phyloP scores from a whole-genome alignment of 306 rosid species.

The Rubus idaeus region DNA sequence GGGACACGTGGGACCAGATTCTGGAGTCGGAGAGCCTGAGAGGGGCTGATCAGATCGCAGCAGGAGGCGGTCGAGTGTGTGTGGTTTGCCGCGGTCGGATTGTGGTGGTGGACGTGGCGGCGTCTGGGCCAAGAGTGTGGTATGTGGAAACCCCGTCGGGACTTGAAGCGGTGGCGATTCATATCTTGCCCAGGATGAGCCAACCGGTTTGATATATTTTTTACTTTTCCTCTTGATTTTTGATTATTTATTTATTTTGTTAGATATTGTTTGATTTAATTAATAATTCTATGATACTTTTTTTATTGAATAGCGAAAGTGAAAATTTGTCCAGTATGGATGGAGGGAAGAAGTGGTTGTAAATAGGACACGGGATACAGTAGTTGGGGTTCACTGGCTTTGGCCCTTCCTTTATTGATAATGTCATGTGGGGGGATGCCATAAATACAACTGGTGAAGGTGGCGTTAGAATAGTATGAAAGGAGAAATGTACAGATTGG shows the following conservation, averaged over 20 bases:
- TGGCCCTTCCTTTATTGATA: not conserved
- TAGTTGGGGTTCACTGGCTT: not conserved
- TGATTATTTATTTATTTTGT: too few species aligned
- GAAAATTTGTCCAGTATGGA: conserved; percentile 8
- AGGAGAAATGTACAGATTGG: not conserved
- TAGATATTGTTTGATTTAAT: not conserved
- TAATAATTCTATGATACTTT: not conserved
- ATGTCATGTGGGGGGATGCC: not conserved
- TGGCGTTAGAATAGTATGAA: not conserved
- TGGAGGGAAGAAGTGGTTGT: not conserved
- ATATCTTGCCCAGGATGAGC: conserved; percentile 62
- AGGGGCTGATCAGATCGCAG: conserved; percentile 71
- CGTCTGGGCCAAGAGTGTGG: conserved; percentile 34
- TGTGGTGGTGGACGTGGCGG: conserved; percentile 55
- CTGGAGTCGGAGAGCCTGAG: conserved; percentile 36
- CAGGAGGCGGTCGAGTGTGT: conserved; percentile 55
- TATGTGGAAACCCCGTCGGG: conserved; percentile 54
- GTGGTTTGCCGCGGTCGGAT: conserved; percentile 47
- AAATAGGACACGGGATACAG: not conserved
- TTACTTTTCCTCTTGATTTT: too few species aligned
- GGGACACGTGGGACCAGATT: conserved; percentile 59
- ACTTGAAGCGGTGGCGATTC: conserved; percentile 59
- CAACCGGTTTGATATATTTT: not conserved
- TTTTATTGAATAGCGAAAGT: not conserved
- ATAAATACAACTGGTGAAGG: not conserved